phyloP scores from a whole-genome alignment of 495 filamentous ascomycete genomes.

The Thozetella sp. region DNA sequence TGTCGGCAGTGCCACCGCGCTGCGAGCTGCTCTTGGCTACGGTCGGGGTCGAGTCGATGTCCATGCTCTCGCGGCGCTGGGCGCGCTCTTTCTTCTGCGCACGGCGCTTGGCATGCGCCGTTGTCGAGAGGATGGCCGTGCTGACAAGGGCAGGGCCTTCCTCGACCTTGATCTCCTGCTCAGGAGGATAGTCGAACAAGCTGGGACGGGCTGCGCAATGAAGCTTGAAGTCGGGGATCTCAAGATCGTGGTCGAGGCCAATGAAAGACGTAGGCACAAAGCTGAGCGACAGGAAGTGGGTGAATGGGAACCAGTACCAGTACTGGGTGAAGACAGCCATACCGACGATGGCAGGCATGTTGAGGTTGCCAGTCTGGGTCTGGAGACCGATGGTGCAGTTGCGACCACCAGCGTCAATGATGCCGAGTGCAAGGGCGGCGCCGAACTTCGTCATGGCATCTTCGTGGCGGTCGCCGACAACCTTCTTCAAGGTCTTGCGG shows the following conservation, averaged over 20 bases:
- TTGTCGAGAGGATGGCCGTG: slow-evolving; percentile 95
- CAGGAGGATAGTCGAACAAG: slow-evolving; percentile 96
- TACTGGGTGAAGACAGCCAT: slow-evolving; percentile 99
- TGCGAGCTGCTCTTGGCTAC: slow-evolving; percentile 71
- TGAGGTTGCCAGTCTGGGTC: slow-evolving; percentile 96
- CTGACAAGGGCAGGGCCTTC: slow-evolving; percentile 94
- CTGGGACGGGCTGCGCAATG: slow-evolving; percentile 92
- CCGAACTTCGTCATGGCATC: slow-evolving; percentile 99
- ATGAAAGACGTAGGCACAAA: slow-evolving; percentile 95
- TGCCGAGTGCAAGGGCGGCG: slow-evolving; percentile 89
- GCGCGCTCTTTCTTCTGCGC: slow-evolving; percentile 74
- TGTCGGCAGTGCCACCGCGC: slow-evolving; percentile 63
- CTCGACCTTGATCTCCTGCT: slow-evolving; percentile 90
- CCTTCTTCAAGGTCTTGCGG: slow-evolving; percentile 84
- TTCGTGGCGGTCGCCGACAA: slow-evolving; percentile 92
- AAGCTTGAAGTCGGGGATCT: slow-evolving; percentile 95
- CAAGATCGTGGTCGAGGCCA: slow-evolving; percentile 88
- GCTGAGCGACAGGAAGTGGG: slow-evolving; percentile 92
- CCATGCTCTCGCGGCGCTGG: slow-evolving; percentile 83
- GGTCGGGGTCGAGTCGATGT: slow-evolving; percentile 75
- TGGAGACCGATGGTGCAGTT: slow-evolving; percentile 98
- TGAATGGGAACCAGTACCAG: slow-evolving; percentile 99
- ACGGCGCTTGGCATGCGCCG: slow-evolving; percentile 92
- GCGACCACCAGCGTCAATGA: slow-evolving; percentile 96
- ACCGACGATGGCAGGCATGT: slow-evolving; percentile 96